Base-by-base conservation (phyloP, 1,284 basidiomycete genomes). In the Moesziomyces antarcticus region DNA sequence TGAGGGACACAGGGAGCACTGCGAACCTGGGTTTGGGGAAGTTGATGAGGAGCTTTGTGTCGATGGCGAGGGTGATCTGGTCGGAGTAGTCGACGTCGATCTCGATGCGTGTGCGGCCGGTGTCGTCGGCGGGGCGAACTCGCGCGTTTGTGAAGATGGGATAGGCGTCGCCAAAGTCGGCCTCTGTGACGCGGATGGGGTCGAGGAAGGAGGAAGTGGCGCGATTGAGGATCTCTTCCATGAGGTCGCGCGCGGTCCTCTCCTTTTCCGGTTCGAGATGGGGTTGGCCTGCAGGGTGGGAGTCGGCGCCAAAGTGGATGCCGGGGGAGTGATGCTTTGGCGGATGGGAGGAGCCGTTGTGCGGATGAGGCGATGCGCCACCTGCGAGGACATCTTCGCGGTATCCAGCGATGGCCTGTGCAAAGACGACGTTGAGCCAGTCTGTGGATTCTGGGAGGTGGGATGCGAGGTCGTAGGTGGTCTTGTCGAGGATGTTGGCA, bases 401-500 rank as follows among this genome's bases (percentile, higher is more conserved):
- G 71, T 85, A 86, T 10, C 80, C 82, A 14, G 76, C 72, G 27
- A 85, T 80, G 40, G 87, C 86, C 78, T 88, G 87, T 5, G 87
- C 87, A 27, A 87, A 80, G 20, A 89, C 82, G 40, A 88, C 87
- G 74, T 88, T 88, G 47, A 89, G 79, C 88, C 88, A 88, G 68
- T 87, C 88, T 27, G 86, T 81, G 18, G 86, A 85, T 70, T 89
- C 88, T 13, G 86, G 82, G 4, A 86, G 78, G 71, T 88, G 88
- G 14, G 85, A 85, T 2, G 86, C 82, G 73, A 88, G 84, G 62
- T 88, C 88, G 75, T 88, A 88, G 5, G 77, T 81, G 5, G 86
- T 84, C 52, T 86, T 86, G n/a, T 81, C 75, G 22, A 88, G 84
- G 9, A 89, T 72, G 51, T 51, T 54, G 53, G 62, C 60, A 48